Base-by-base conservation (phyloP, 441 rosid genomes). In the Croton setiger region DNA sequence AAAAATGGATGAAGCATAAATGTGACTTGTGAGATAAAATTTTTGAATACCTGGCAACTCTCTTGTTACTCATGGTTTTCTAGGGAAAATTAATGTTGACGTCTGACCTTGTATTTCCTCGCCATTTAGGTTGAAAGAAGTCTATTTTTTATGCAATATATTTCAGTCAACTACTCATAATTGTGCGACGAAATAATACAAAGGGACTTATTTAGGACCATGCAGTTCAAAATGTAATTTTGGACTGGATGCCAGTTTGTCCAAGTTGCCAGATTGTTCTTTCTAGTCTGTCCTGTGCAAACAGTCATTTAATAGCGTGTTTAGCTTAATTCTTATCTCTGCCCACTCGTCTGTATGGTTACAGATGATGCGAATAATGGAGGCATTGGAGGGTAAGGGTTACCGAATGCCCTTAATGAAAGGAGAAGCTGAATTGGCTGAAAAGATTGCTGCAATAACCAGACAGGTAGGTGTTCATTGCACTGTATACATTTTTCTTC, bases 351-450 rank as follows among this genome's bases (percentile, higher is more conserved):
- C 18, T 53, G 5, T 53, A 53, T 76, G 74, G 66, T 43, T 71
- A 72, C 74, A 96, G 98, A 80, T 85, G 67, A 96, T 89, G 98
- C 89, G 97, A 81, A 91, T 93, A 64, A 74, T 91, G 66, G 99
- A 96, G 76, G 93, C 96, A 33, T 74, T 93, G 81, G 99, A 96
- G 81, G 80, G 94, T 62, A 96, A 88, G 79, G 99, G 99, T 73
- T 87, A 75, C 67, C 81, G 90, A 60, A 73, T 93, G 81, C 97
- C 98, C 70, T 80, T 96, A 70, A 89, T 86, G 59, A 91, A 85
- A 83, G 94, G 91, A 60, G 97, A 93, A 81, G 96, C 83, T 69
- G 98, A 89, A 70, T 79, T 96, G 81, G 97, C 93, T 41, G 94
- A 88, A 79, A 96, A 91, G 85, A 75, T 89, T 66, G 92, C 90